Conservation (phyloP, 164 flowering plant species). For the Dillenia suffruticosa region DNA sequence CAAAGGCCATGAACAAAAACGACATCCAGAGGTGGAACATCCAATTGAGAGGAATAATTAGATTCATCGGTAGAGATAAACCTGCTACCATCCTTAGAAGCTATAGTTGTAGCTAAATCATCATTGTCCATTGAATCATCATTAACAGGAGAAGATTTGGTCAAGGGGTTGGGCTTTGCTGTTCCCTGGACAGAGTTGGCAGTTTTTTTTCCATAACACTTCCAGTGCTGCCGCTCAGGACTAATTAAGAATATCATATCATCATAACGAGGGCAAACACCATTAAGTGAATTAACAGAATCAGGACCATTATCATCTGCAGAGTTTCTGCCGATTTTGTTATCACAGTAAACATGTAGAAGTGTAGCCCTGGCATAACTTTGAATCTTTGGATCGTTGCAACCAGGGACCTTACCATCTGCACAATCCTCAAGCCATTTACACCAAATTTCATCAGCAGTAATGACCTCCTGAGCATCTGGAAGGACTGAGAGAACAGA, state of each 20-base stretch:
- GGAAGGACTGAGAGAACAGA: constrained; percentile 77
- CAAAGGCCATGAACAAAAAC: constrained; percentile 94
- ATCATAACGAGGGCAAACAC: constrained; percentile 53
- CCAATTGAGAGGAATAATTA: constrained; percentile 16
- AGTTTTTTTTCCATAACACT: constrained; percentile 35
- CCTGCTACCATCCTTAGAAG: constrained; percentile 13
- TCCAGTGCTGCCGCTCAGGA: constrained; percentile 89
- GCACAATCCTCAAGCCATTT: constrained; percentile 98
- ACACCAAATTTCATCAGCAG: constrained; percentile 67
- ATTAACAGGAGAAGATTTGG: constrained; percentile 9
- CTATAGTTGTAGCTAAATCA: constrained; percentile 12
- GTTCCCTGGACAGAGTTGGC: constrained; percentile 7
- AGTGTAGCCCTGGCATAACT: constrained; percentile 91
- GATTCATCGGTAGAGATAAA: constrained; percentile 25
- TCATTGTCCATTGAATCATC: constrained; percentile 8
- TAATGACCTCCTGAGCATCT: constrained; percentile 58
- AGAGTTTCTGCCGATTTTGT: constrained; percentile 21
- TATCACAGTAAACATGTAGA: constrained; percentile 60
- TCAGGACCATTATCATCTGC: constrained; percentile 19
- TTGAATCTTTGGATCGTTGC: constrained; percentile 77
- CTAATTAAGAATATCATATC: constrained; percentile 80
- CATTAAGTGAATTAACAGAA: constrained; percentile 11
- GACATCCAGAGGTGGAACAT: constrained; percentile 59
- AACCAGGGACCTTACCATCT: constrained; percentile 75
- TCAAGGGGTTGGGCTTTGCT: constrained; percentile 4